A percentile compares a stretch with the other conserved stretches of the same genome.
Conservation (phyloP, 352 stramenopile genomes). For the Thalassiosira mediterranea region DNA sequence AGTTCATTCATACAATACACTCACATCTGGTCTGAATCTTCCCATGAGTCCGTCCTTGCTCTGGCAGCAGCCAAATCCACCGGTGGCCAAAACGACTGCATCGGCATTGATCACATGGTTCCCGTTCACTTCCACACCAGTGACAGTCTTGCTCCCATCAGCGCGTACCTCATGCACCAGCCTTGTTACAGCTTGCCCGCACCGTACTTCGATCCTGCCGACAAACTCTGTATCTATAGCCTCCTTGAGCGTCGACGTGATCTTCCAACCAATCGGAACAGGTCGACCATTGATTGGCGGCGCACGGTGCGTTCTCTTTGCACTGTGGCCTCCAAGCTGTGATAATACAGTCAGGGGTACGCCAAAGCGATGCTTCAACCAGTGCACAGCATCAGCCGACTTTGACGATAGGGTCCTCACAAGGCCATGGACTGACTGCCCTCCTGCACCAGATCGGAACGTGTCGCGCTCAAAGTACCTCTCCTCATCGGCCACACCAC, state of each 20-base stretch:
- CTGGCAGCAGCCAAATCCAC: constrained; percentile 56
- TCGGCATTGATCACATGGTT: constrained; percentile 27
- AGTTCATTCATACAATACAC: neutral
- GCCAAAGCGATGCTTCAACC: constrained; percentile 46
- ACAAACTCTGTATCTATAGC: constrained; percentile 43
- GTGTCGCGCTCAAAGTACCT: constrained; percentile 47
- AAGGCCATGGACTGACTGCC: constrained; percentile 23
- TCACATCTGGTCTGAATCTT: constrained; percentile 48
- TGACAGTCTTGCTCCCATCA: constrained; percentile 40
- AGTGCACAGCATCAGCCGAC: constrained; percentile 47
- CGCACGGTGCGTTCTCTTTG: constrained; percentile 57
- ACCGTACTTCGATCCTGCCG: constrained; percentile 42
- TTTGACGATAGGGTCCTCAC: constrained; percentile 54
- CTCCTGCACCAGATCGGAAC: constrained; percentile 25
- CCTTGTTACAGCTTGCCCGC: constrained; percentile 28
- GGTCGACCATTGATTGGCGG: constrained; percentile 28
- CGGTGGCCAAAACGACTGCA: constrained; percentile 57
- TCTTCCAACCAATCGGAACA: constrained; percentile 86
- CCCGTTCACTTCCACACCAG: constrained; percentile 33
- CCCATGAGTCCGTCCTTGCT: constrained; percentile 32
- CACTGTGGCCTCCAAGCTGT: constrained; percentile 61
- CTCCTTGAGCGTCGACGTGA: constrained; percentile 82
- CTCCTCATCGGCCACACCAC: constrained; percentile 31
- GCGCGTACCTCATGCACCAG: constrained; percentile 37
- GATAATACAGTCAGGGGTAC: constrained; percentile 47